phyloP scores from a whole-genome alignment of 192 early-diverging fungal genomes.

The Pilobolus umbonatus region DNA sequence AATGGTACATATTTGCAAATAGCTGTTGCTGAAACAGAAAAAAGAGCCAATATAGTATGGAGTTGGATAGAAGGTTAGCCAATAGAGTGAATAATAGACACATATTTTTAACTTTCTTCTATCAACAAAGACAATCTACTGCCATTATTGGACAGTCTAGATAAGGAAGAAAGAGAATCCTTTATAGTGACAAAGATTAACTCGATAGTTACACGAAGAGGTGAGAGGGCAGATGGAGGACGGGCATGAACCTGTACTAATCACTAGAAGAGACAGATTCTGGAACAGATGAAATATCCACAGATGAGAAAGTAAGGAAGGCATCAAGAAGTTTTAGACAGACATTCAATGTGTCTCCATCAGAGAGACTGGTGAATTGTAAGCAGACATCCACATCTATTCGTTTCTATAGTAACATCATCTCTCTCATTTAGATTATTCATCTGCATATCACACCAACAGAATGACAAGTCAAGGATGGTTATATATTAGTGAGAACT shows the following conservation, averaged over 20 bases:
- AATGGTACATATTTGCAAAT: conserved; percentile 64
- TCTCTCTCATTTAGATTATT: conserved; percentile 62
- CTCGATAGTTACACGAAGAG: conserved; percentile 80
- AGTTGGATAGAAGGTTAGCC: conserved; percentile 64
- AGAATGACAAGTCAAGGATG: conserved; percentile 71
- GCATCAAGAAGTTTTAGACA: conserved; percentile 89
- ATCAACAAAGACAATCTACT: conserved; percentile 61
- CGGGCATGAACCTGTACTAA: neutral
- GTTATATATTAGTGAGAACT: conserved; percentile 93
- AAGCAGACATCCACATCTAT: conserved; percentile 10
- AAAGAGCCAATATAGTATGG: conserved; percentile 87
- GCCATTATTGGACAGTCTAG: conserved; percentile 63
- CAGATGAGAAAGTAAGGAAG: conserved; percentile 82
- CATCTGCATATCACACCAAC: conserved; percentile 78
- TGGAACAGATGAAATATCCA: conserved; percentile 73
- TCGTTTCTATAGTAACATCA: neutral
- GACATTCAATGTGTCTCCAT: conserved; percentile 73
- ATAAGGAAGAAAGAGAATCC: conserved; percentile 73
- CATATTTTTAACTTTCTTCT: neutral
- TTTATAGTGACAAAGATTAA: conserved; percentile 94
- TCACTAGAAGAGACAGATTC: conserved; percentile 42
- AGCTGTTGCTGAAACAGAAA: conserved; percentile 77
- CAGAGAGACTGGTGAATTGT: conserved; percentile 91
- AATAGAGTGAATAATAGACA: neutral
- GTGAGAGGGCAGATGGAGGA: conserved; percentile 32